Evolutionary conservation across 2,329 filamentous ascomycete species (phyloP), one percentile per base, ranked within the genome.

Genomic region (Diaporthe capsici): DNA sequence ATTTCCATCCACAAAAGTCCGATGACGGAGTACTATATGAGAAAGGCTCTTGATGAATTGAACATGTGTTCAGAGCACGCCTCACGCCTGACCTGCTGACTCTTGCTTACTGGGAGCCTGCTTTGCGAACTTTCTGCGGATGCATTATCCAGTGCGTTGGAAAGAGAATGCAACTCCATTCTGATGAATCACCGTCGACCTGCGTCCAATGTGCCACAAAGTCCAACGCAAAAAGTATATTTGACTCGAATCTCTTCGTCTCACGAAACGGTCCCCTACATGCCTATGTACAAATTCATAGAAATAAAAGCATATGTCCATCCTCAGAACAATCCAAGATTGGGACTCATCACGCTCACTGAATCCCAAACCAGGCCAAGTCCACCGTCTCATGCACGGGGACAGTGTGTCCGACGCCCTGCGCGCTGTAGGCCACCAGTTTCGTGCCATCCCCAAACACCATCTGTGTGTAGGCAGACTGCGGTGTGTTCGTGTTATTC

Each of bases 391-490:
- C 81, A 47, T 83, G 79, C n/a, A 81, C 80, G 0, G 81, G 77
- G 3, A 81, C 78, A 28, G 74, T 80, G 51, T 84, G 82, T 0
- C 81, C 81, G 0, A 81, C 76, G 0, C 81, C 81, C 28, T 81
- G 73, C 0, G 78, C 80, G 31, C 81, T 79, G 76, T 80, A 83
- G 10, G 81, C 82, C 65, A 79, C 77, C 15, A 83, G 72, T 75
- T 83, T 79, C 1, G 78, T 79, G 13, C 82, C 82, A 72, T 84
- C 82, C 6, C 82, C 82, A 67, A 80, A 83, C 28, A 82, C 71
- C 61, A 79, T 76, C 72, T 82, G 78, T 1, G 82, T 83, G 63
- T 81, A 83, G 13, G 76, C 77, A 1, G 77, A 76, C 39, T 79
- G 78, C n/a, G 81, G 81, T 15, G 79, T 78, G 10, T 80, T 80